Percentiles rank a stretch among this genome's conserved stretches.
phyloP scores from a whole-genome alignment of 805 yeast species.

The Scheffersomyces ergatensis region DNA sequence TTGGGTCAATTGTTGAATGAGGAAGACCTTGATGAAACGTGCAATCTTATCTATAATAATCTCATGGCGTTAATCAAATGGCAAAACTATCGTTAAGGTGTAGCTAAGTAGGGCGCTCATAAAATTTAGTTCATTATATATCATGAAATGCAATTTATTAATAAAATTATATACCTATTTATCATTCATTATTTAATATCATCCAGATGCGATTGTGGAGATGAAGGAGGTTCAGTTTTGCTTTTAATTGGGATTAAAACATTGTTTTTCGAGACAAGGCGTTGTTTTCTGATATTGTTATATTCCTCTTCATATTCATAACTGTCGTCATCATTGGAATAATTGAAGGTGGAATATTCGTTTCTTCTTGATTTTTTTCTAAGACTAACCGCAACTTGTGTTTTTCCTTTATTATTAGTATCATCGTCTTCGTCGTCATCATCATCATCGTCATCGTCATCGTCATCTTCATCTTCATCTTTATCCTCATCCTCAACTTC shows the following conservation, averaged over 20 bases:
- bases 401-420: background rate
- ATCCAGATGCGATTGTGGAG: slow-evolving; percentile 10
- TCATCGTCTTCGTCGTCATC: slow-evolving; percentile 5
- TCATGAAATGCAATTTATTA: too few species aligned
- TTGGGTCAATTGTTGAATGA: too few species aligned
- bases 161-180: too few species aligned
- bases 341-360: background rate
- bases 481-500: slow-evolving; percentile 5
- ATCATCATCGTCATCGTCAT: background rate
- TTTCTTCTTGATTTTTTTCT: background rate
- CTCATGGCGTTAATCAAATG: too few species aligned
- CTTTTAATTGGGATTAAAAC: slow-evolving; percentile 22
- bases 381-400: background rate
- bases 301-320: slow-evolving; percentile 9
- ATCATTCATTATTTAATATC: too few species aligned
- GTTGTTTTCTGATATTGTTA: slow-evolving; percentile 21
- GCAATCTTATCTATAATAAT: too few species aligned
- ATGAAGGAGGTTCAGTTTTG: slow-evolving; percentile 18
- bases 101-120: too few species aligned
- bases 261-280: slow-evolving; percentile 20
- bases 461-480: slow-evolving; percentile 1
- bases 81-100: too few species aligned
- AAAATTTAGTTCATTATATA: too few species aligned
- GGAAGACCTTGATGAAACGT: too few species aligned
- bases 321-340: slow-evolving; percentile 8